A percentile compares a stretch with the other conserved stretches of the same genome.
phyloP scores from a whole-genome alignment of 2,329 filamentous ascomycete genomes.

The Myriosclerotinia duriaeana region DNA sequence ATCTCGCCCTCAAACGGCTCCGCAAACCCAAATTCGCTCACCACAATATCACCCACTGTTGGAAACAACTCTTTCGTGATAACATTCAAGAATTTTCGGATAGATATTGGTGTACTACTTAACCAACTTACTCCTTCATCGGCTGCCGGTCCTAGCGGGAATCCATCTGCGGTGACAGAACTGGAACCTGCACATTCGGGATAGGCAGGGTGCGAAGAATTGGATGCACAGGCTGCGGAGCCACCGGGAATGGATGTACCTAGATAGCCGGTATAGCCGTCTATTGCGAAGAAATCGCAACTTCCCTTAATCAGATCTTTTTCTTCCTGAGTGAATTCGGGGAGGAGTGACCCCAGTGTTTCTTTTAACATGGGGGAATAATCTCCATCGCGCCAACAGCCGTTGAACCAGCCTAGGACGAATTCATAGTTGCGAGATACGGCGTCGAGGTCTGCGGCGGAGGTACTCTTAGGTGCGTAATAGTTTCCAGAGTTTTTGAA shows the following conservation, averaged over 20 bases:
- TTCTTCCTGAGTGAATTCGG: constrained; percentile 49
- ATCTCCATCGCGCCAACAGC: constrained; percentile 49
- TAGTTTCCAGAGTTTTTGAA: constrained; percentile 48
- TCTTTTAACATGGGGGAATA: constrained; percentile 51
- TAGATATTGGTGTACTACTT: constrained; percentile 43
- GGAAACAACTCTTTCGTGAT: constrained; percentile 46
- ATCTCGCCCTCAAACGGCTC: constrained; percentile 36
- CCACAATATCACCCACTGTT: constrained; percentile 39
- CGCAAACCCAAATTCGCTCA: constrained; percentile 38
- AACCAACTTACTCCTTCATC: constrained; percentile 47
- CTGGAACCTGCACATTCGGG: constrained; percentile 40
- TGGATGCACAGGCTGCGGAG: constrained; percentile 43
- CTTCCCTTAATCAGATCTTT: constrained; percentile 52
- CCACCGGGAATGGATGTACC: constrained; percentile 41
- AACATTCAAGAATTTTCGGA: constrained; percentile 45
- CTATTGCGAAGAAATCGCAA: constrained; percentile 57
- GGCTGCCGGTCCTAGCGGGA: constrained; percentile 47
- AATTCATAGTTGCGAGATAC: constrained; percentile 45
- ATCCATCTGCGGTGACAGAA: constrained; percentile 43
- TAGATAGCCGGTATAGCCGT: constrained; percentile 53
- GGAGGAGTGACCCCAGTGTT: constrained; percentile 47
- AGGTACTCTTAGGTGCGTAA: constrained; percentile 48
- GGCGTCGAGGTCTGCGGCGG: constrained; percentile 34
- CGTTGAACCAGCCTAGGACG: constrained; percentile 50
- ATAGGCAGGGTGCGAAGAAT: constrained; percentile 30